Evolutionary conservation across 352 stramenopile genomes (phyloP), one percentile per base, ranked within the genome.

Genomic region (Phytopythium boreale): DNA sequence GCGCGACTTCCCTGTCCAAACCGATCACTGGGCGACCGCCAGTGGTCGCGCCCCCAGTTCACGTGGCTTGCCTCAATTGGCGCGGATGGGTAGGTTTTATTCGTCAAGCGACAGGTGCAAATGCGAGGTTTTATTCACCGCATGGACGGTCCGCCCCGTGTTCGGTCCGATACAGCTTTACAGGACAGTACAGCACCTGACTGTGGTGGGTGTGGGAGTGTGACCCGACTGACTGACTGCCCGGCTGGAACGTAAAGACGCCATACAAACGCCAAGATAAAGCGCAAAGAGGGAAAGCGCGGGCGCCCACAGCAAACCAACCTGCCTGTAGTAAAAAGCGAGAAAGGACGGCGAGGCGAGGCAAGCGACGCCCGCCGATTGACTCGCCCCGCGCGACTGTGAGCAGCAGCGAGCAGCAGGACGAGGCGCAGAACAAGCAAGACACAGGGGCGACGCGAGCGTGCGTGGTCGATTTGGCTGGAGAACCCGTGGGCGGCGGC

Each of bases 261-360:
- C 41, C 41, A 53, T 53, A 53, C 47, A 53, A 53, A 53, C 22
- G 47, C 24, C 47, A n/a, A 53, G 22, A 10, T 12, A 53, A 34
- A 7, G 1, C 47, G 47, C 14, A 4, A 2, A n/a, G 24, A 39
- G 43, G 43, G 43, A 50, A 50, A 50, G 43, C 43, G 29, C 29
- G 29, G 29, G 29, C 29, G 29, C 29, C 7, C 15, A 46, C n/a
- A n/a, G n/a, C n/a, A n/a, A n/a, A n/a, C n/a, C n/a, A n/a, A n/a
- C n/a, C n/a, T n/a, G n/a, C n/a, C n/a, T n/a, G n/a, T n/a, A n/a
- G n/a, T n/a, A 46, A 8, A 8, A 36, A 53, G 22, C 46, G 47
- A 53, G 47, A 53, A 53, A 19, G 24, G 22, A 15, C 47, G 24
- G 22, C 47, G 15, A 53, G 9, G n/a, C n/a, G 22, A 49, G 43